Evolutionary conservation across 23 red algal genomes (phyloP), one percentile per base, ranked within the genome.

Genomic region (Gracilaria domingensis): DNA sequence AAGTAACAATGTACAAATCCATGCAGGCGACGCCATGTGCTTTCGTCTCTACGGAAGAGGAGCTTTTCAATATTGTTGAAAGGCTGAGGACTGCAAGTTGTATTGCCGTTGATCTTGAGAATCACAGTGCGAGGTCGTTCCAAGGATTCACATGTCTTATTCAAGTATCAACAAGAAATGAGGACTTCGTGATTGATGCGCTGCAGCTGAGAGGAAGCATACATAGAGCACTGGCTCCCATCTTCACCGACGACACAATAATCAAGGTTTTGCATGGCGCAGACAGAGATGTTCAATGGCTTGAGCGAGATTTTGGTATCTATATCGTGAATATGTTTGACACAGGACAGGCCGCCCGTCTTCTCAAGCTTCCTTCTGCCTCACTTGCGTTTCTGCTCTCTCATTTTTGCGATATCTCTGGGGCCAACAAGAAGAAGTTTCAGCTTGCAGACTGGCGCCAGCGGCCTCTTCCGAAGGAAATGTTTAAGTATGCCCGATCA

Each of bases 131-230:
- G 57, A 91, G 97, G 77, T 88, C 89, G 29, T 99, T 91, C 80
- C 97, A 99, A 80, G 97, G 97, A 28, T 99, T 99, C 44, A 95
- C 86, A 7, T 99, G 97, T 82, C 86, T 99, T 17, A 93, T 99
- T 70, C 97, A 99, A 78, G 66, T 96, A 45, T 96, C 93, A 24
- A 91, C 97, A 4, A 76, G 91, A 36, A 47, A 88, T 66, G 81
- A 89, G 47, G 97, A 99, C 79, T 74, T 95, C 67, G 79, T 99
- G 0, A 91, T 99, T 28, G 97, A 99, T 82, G 91, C 94, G 14
- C 29, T 99, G 39, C 50, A 61, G 5, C 66, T 99, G 81, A 88
- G 97, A 36, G 81, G 88, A 48, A 24, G 16, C 23, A 65, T 95
- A 37, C 76, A 86, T 29, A 85, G 82, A 45, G 71, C 73, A 33